Conservation (phyloP, 768 basidiomycete genomes). For the Lactarius vividus region DNA sequence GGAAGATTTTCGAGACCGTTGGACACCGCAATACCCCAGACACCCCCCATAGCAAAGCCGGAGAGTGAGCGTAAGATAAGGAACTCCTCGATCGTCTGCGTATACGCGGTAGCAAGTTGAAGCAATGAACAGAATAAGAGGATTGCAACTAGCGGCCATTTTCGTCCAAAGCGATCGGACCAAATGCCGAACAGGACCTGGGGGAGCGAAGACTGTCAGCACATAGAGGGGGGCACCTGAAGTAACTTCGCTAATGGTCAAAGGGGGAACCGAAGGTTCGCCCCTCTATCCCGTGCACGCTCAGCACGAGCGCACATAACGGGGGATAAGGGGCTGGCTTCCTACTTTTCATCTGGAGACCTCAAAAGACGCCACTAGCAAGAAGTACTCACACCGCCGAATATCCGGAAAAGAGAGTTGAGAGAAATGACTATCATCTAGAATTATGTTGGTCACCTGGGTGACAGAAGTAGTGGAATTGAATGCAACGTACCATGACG, state of each 20-base stretch:
- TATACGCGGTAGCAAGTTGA: constrained; percentile 79
- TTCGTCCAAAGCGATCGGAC: constrained; percentile 86
- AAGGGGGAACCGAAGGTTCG: not conserved
- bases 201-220: not conserved
- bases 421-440: constrained; percentile 81
- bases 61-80: constrained; percentile 79
- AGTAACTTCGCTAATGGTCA: too few species aligned
- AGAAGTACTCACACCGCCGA: constrained; percentile 55
- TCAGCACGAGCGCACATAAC: not conserved
- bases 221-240: not conserved
- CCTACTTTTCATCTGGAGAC: not conserved
- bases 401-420: constrained; percentile 82
- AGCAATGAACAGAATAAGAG: constrained; percentile 69
- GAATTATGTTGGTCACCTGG: not conserved
- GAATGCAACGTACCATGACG: constrained; percentile 41
- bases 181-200: constrained; percentile 72
- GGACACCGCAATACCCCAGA: constrained; percentile 81
- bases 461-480: not conserved
- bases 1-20: constrained; percentile 89
- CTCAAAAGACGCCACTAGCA: not conserved
- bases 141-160: constrained; percentile 86
- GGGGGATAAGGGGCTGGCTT: not conserved
- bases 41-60: constrained; percentile 84
- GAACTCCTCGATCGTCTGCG: constrained; percentile 71
- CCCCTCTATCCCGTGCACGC: not conserved